Evolutionary conservation across 2,329 filamentous ascomycete species (phyloP), one percentile per base, ranked within the genome.

Genomic region (Ophiosphaerella korrae): DNA sequence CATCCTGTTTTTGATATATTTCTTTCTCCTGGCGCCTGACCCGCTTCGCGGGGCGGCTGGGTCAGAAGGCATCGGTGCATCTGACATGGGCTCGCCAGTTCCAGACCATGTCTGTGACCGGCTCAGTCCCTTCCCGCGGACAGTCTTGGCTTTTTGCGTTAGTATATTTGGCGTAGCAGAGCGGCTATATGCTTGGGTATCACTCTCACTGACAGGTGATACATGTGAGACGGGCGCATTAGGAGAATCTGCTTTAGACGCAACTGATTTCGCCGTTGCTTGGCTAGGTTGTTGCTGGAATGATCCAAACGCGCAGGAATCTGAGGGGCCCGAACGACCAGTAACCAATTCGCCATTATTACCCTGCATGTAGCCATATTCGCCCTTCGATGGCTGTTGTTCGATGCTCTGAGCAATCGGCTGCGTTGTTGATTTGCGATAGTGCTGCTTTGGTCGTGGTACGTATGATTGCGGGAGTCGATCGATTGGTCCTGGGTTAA

Each of bases 21-120:
- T 89, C 72, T 77, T 88, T 81, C 81, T 88, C 83, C 80, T 87
- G 78, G 72, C 83, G 75, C 74, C 83, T 71, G 73, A 78, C 60
- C 72, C 81, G 66, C 76, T 80, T 48, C 78, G 73, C 24, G 61
- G 60, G 11, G 51, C 52, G 13, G 35, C 40, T 8, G 47, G 52
- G 12, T 71, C 67, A 16, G 55, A 53, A 26, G 68, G 62, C 6
- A 52, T 56, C 23, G 64, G 57, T 9, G 63, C 63, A 55, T 72
- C 71, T 33, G 70, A 72, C 60, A 68, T 68, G 3, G 62, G 60
- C 45, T 71, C 71, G 26, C 57, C 66, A 31, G 57, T 50, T 32
- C 66, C 70, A 29, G 71, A 72, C 72, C 72, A 74, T 5, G 72
- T 75, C 24, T 75, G 64, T 16, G 71, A 74, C 44, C 70, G 63